Conservation (phyloP, 345 rosid species). For the Pugionium dolabratum region DNA sequence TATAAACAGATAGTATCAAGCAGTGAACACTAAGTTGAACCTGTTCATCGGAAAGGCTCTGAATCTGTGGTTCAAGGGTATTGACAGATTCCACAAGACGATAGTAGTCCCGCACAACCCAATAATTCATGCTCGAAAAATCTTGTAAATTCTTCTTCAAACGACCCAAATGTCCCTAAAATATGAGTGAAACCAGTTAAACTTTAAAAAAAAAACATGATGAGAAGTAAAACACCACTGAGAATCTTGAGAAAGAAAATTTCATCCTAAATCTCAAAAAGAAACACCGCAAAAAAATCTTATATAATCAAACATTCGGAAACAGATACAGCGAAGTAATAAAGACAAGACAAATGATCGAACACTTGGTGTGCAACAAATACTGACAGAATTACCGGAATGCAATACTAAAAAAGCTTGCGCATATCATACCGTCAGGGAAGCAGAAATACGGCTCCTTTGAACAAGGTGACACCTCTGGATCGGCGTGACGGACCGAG, state of each 20-base stretch:
- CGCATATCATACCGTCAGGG: conserved; percentile 47
- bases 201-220: neutral
- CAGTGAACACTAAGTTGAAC: conserved; percentile 42
- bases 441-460: conserved; percentile 36
- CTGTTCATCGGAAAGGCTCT: conserved; percentile 74
- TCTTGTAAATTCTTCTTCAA: conserved; percentile 53
- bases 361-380: conserved; percentile 47
- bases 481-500: conserved; percentile 25
- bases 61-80: conserved; percentile 55
- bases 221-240: neutral
- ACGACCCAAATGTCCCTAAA: conserved; percentile 52
- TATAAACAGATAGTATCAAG: conserved; percentile 9
- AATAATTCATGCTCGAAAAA: conserved; percentile 67
- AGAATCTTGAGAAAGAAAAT: conserved; percentile 5
- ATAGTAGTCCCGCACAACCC: conserved; percentile 87
- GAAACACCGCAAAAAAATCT: neutral
- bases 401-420: neutral
- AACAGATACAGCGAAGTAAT: neutral
- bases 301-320: neutral
- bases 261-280: neutral
- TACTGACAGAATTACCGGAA: neutral
- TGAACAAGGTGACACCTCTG: conserved; percentile 30
- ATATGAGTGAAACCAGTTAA: neutral
- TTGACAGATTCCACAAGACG: conserved; percentile 78
- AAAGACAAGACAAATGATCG: conserved; percentile 46